phyloP scores from a whole-genome alignment of 2,329 filamentous ascomycete species.

The Balansia obtecta region DNA sequence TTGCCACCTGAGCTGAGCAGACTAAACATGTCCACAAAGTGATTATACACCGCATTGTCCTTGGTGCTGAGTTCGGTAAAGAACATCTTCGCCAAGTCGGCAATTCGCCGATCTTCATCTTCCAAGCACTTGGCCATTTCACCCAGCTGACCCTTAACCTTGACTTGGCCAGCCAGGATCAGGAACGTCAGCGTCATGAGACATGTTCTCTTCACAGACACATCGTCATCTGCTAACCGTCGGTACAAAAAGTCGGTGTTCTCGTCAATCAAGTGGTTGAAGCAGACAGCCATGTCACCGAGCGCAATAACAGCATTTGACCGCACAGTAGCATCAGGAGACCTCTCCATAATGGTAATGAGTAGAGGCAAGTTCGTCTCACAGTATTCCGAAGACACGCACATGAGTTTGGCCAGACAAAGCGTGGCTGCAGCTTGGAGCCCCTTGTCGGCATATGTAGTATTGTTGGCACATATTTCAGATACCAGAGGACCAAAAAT shows the following conservation, averaged over 20 bases:
- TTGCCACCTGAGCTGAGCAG: slow-evolving; percentile 70
- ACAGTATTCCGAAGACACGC: slow-evolving; percentile 92
- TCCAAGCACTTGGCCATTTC: slow-evolving; percentile 99
- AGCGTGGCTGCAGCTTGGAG: slow-evolving; percentile 88
- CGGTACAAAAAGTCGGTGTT: slow-evolving; percentile 98
- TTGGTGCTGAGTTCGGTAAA: slow-evolving; percentile 96
- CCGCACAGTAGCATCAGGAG: slow-evolving; percentile 79
- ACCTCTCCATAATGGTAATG: slow-evolving; percentile 95
- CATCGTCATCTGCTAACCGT: slow-evolving; percentile 76
- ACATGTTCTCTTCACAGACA: slow-evolving; percentile 90
- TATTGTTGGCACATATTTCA: slow-evolving; percentile 92
- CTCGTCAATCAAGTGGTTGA: slow-evolving; percentile 98
- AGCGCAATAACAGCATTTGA: slow-evolving; percentile 95
- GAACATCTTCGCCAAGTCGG: slow-evolving; percentile 93
- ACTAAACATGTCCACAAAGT: slow-evolving; percentile 99
- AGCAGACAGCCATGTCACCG: slow-evolving; percentile 98
- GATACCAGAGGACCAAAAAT: slow-evolving; percentile 85
- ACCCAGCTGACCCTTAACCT: slow-evolving; percentile 95
- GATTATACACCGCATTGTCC: slow-evolving; percentile 97
- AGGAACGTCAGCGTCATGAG: slow-evolving; percentile 97
- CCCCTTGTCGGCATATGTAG: slow-evolving; percentile 76
- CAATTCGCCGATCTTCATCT: slow-evolving; percentile 87
- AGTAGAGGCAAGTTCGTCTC: slow-evolving; percentile 84
- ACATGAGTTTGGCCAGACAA: slow-evolving; percentile 97
- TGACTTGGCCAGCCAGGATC: slow-evolving; percentile 93